Percentiles rank a stretch among this genome's conserved stretches.
These are phyloP conservation scores for Verticillium nonalfalfae DNA, from an alignment of 2,329 filamentous ascomycete genomes.

Conservation along the genomic window DNA sequence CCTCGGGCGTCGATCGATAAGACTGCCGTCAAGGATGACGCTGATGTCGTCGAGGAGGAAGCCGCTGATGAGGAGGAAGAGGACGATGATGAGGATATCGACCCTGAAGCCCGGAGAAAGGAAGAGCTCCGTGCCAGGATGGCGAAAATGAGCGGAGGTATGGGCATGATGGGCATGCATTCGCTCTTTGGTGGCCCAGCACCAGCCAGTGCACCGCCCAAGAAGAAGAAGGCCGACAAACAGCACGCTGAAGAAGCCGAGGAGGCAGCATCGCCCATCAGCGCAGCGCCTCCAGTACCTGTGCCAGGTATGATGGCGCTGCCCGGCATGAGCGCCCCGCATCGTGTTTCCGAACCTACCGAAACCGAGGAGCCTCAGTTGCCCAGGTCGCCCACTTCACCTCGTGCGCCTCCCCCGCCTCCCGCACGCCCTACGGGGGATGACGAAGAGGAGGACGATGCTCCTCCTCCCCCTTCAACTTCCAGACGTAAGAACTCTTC, in stretches of 20 bases:
- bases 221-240: slow-evolving; percentile 46
- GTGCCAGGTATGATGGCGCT: slow-evolving; percentile 52
- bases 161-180: slow-evolving; percentile 98
- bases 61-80: slow-evolving; percentile 60
- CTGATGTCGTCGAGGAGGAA: slow-evolving; percentile 39
- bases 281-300: slow-evolving; percentile 47
- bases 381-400: slow-evolving; percentile 26
- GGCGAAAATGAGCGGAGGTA: slow-evolving; percentile 97
- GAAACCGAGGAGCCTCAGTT: slow-evolving; percentile 41
- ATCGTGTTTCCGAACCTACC: slow-evolving; percentile 33
- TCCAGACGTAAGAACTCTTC: slow-evolving; percentile 4
- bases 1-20: slow-evolving; percentile 17
- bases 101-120: slow-evolving; percentile 78
- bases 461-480: slow-evolving; percentile 11
- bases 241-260: slow-evolving; percentile 32
- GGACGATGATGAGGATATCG: slow-evolving; percentile 78
- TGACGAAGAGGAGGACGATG: slow-evolving; percentile 32
- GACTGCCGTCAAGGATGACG: slow-evolving; percentile 28
- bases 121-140: slow-evolving; percentile 90
- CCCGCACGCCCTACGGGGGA: slow-evolving; percentile 47
- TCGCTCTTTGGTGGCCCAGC: slow-evolving; percentile 72
- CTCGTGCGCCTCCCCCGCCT: slow-evolving; percentile 29
- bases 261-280: slow-evolving; percentile 34
- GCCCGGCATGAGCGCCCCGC: slow-evolving; percentile 63
- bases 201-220: slow-evolving; percentile 27